Base-by-base conservation (phyloP, 1,284 basidiomycete species). In the Rhodotorula sp. region DNA sequence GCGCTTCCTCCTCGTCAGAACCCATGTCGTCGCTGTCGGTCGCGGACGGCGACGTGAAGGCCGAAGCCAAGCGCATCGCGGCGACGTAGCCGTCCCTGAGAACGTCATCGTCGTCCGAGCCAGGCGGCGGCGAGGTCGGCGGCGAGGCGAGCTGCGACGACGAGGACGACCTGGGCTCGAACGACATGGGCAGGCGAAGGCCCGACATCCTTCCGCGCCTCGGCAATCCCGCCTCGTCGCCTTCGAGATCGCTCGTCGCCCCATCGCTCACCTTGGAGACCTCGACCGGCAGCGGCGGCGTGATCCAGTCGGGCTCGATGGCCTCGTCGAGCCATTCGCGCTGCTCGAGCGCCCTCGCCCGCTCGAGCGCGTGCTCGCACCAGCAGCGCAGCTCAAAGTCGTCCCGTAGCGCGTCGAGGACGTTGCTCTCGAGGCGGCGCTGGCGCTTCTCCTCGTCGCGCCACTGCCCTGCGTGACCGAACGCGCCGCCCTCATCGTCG, bases 371-470 rank as follows among this genome's bases (percentile, higher is more conserved):
- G 14, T 23, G n/a, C 45, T 67, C 64, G 21, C 63, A 66, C 71
- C 71, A 73, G 27, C 49, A 53, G 7, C 71, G 58, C 13, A 73
- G 46, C 58, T 64, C 27, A 23, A 45, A 70, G 63, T 73, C 71
- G 64, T 67, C 65, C 34, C 45, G 55, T 41, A 69, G 56, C 19
- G n/a, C 45, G 12, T 17, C 52, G 45, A 73, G 67, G 17, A 66
- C 65, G 52, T 73, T 73, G 12, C 64, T 42, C 34, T 21, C 16
- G 13, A 65, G 62, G 13, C 58, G 58, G 25, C 61, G 25, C 16
- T 58, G 27, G 7, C 64, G 56, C 34, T n/a, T 45, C 57, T 69
- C 61, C 41, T 66, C 67, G 52, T 25, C 45, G 10, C 53, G 42
- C 41, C 48, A 53, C 50, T 63, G 53, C 19, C n/a, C 53, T 16